phyloP scores from a whole-genome alignment of 768 basidiomycete genomes.

The Naganishia antarctica region DNA sequence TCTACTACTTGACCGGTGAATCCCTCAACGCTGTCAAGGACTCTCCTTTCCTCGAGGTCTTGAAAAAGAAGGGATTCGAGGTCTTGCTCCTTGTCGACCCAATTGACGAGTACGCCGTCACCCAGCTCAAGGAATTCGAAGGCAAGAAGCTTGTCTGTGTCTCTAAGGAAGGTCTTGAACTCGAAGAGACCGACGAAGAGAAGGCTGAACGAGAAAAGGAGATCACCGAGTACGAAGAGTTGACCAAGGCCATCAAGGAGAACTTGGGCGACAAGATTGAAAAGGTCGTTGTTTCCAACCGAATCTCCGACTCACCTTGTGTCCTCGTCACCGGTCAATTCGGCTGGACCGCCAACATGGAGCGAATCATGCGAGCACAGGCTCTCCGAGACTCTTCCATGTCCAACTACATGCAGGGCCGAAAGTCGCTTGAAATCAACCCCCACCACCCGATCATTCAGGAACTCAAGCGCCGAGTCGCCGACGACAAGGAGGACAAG shows the following conservation, averaged over 20 bases:
- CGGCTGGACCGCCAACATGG: constrained; percentile 99
- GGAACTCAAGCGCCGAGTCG: constrained; percentile 90
- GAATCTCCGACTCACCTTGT: constrained; percentile 92
- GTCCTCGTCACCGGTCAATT: constrained; percentile 98
- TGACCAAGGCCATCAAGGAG: constrained; percentile 94
- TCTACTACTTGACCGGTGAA: constrained; percentile 99
- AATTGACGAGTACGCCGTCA: constrained; percentile 97
- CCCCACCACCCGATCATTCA: constrained; percentile 85
- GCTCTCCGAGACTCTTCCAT: constrained; percentile 83
- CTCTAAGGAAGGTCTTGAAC: constrained; percentile 97
- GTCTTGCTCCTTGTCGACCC: constrained; percentile 96
- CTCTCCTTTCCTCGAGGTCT: constrained; percentile 97
- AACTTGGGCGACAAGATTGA: constrained; percentile 98
- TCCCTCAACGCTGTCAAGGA: constrained; percentile 82
- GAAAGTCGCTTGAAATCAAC: constrained; percentile 98
- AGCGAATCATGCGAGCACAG: constrained; percentile 99
- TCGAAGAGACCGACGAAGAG: constrained; percentile 98
- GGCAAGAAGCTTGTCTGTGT: constrained; percentile 96
- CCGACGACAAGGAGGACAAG: constrained; percentile 98
- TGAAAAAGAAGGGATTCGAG: constrained; percentile 99
- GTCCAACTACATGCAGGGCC: constrained; percentile 98
- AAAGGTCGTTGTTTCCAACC: constrained; percentile 97
- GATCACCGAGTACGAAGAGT: constrained; percentile 71
- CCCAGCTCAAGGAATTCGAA: constrained; percentile 98
- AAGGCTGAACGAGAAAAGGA: constrained; percentile 85